A percentile compares a stretch with the other conserved stretches of the same genome.
Evolutionary conservation across 129 eudicot genomes (phyloP).

Genomic region (Erigeron canadensis): DNA sequence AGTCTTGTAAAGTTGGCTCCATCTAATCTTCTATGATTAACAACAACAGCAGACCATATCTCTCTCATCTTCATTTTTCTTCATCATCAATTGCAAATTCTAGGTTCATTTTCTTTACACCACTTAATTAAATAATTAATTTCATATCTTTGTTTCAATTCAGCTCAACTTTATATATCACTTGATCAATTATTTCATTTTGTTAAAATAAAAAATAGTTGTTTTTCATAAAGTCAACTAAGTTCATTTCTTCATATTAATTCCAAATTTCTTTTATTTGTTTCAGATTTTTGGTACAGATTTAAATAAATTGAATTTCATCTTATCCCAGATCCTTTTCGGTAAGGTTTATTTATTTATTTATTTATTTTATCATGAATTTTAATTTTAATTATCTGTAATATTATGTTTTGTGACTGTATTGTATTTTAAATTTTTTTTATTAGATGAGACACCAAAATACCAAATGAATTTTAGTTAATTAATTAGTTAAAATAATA

Average conservation of each 20-base stretch:
- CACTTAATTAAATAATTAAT: neutral
- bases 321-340: slow-evolving; percentile 19
- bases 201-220: neutral
- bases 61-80: slow-evolving; percentile 16
- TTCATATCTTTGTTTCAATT: neutral
- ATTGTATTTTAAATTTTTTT: neutral
- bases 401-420: neutral
- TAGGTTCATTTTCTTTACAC: neutral
- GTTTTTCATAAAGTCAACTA: slow-evolving; percentile 12
- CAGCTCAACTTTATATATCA: slow-evolving; percentile 1
- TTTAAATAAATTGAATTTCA: slow-evolving; percentile 16
- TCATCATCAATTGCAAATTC: slow-evolving; percentile 6
- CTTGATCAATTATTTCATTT: slow-evolving; percentile 13
- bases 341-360: slow-evolving; percentile 29
- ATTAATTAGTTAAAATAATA: no score
- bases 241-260: slow-evolving; percentile 13
- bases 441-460: neutral
- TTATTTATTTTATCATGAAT: neutral
- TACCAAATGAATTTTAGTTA: neutral
- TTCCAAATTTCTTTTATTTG: slow-evolving; percentile 9
- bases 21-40: no score
- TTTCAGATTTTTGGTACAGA: slow-evolving; percentile 24
- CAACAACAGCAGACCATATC: slow-evolving; percentile 18
- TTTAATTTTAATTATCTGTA: slow-evolving; percentile 4
- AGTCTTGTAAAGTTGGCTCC: slow-evolving; percentile 14